These are phyloP conservation scores for Termitomyces sp. DNA, from an alignment of 1,284 basidiomycete species.

Conservation along the genomic window DNA sequence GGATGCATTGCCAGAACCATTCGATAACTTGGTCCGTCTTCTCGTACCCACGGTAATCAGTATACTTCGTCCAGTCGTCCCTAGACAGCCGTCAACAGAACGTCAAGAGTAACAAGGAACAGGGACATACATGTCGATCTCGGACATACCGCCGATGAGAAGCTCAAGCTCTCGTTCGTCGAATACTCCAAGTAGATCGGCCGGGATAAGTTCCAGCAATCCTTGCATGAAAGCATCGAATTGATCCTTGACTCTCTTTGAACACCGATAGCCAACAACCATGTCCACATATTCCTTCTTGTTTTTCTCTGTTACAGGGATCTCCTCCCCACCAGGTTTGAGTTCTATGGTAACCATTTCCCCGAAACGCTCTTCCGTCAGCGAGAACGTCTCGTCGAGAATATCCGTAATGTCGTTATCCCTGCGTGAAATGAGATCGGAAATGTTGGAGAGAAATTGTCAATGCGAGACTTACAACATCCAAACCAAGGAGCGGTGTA, in stretches of 20 bases:
- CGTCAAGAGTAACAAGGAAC: background rate
- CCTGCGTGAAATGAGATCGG: slow-evolving; percentile 32
- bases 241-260: slow-evolving; percentile 89
- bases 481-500: slow-evolving; percentile 92
- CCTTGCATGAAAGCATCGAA: slow-evolving; percentile 96
- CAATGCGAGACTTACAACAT: slow-evolving; percentile 71
- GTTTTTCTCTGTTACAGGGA: slow-evolving; percentile 93
- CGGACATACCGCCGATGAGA: slow-evolving; percentile 97
- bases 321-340: slow-evolving; percentile 79
- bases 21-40: slow-evolving; percentile 94
- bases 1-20: slow-evolving; percentile 99
- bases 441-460: background rate
- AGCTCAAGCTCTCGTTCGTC: slow-evolving; percentile 97
- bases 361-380: slow-evolving; percentile 95
- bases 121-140: slow-evolving; percentile 83
- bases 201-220: slow-evolving; percentile 91
- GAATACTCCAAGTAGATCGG: slow-evolving; percentile 94
- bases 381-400: slow-evolving; percentile 92
- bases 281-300: slow-evolving; percentile 98
- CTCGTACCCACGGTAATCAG: slow-evolving; percentile 80
- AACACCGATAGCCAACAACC: slow-evolving; percentile 93
- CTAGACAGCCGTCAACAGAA: slow-evolving; percentile 30
- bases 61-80: slow-evolving; percentile 85
- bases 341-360: slow-evolving; percentile 94
- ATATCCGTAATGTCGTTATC: slow-evolving; percentile 95